Base-by-base conservation (phyloP, 1,284 basidiomycete species). In the Vanrija humicola region DNA sequence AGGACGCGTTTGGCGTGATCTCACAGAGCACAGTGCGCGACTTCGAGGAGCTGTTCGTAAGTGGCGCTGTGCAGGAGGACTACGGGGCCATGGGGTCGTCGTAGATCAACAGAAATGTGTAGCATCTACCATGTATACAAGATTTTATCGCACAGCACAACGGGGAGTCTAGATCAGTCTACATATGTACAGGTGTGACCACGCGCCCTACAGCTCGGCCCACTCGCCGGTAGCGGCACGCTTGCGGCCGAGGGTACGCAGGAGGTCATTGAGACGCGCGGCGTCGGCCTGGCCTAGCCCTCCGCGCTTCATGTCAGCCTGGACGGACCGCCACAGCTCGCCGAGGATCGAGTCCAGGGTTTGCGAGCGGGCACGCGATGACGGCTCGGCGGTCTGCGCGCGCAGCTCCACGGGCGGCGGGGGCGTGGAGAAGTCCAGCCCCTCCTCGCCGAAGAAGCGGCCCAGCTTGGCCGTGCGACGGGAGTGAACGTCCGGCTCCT, bases 1-100 rank as follows among this genome's bases (percentile, higher is more conserved):
- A 96, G 70, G 84, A 86, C 50, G 86, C 89, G 10, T 95, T 94
- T 75, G 92, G 92, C 14, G 89, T 92, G 14, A 76, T 77, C 21
- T 90, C 68, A 83, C 90, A 46, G 82, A 87, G 63, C 56, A 81
- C 81, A 2, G 78, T 81, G 12, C 80, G 82, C 48, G 84, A 87
- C 64, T 89, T 89, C 66, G 86, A 88, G 64, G 81, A 79, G 46
- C 65, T 89, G 59, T 89, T 89, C 48, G 58, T 55, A 1, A 53
- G 46, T 12, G 50, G 26, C 12, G 5, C 5, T 34, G 34, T 8
- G 2, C 34, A 12, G 34, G 34, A 34, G 34, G 34, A 34, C 9
- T 34, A 34, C 34, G 34, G 34, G 9, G 34, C 34, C 9, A 15
- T 34, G 34, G 34, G 34, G 9, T 14, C 34, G 12, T 34, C 34